phyloP scores from a whole-genome alignment of 2,329 filamentous ascomycete species.

The Grosmannia serpens region DNA sequence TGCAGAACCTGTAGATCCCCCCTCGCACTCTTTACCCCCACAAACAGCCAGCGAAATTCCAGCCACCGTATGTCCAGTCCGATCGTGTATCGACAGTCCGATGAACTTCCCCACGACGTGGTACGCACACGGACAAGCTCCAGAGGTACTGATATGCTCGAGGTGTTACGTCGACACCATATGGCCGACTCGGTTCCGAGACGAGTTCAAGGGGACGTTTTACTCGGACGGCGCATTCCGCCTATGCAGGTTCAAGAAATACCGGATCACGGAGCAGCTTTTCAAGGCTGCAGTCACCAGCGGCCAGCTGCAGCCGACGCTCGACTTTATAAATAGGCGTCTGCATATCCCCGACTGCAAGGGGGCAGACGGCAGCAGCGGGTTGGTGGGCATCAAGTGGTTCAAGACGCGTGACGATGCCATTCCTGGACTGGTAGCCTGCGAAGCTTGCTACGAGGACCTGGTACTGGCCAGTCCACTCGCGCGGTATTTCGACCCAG shows the following conservation, averaged over 20 bases:
- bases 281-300: constrained; percentile 20
- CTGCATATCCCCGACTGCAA: constrained; percentile 19
- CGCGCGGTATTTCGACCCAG: constrained; percentile 18
- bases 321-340: constrained; percentile 19
- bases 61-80: not conserved
- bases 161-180: constrained; percentile 29
- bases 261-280: constrained; percentile 22
- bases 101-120: constrained; percentile 22
- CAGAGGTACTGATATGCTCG: constrained; percentile 27
- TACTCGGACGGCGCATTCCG: constrained; percentile 10
- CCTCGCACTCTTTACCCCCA: no score
- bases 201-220: constrained; percentile 16
- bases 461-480: constrained; percentile 18
- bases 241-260: constrained; percentile 19
- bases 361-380: constrained; percentile 12
- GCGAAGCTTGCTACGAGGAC: constrained; percentile 27
- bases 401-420: constrained; percentile 17
- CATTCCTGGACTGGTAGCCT: constrained; percentile 22
- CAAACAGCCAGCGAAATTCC: not conserved
- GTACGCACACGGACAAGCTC: constrained; percentile 23
- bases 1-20: no score
- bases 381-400: constrained; percentile 20
- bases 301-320: constrained; percentile 15
- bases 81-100: constrained; percentile 17
- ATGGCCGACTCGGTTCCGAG: constrained; percentile 17